Percentiles rank a stretch among this genome's conserved stretches.
Evolutionary conservation across 75 land plant species (phyloP).

Genomic region (Cunninghamia lanceolata): DNA sequence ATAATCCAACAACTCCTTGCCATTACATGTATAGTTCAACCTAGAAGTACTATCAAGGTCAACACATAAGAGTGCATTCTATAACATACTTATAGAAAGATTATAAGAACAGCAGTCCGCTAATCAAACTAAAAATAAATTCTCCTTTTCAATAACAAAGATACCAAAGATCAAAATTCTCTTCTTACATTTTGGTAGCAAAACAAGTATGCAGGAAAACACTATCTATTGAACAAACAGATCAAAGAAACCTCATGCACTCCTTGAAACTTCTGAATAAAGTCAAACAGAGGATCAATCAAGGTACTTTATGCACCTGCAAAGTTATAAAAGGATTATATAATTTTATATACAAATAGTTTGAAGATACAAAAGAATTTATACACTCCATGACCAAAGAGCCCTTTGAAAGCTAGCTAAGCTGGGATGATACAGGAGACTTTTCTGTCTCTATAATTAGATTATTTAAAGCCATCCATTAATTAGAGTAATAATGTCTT

Average conservation of each 20-base stretch:
- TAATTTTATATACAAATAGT: no score
- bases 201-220: background rate
- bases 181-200: background rate
- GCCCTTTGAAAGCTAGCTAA: no score
- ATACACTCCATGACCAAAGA: no score
- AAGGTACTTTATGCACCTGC: no score
- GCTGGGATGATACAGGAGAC: no score
- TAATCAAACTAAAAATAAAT: background rate
- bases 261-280: no score
- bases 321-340: no score
- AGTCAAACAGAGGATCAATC: no score
- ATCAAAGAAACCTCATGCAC: background rate
- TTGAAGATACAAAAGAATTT: no score
- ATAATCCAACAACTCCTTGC: background rate
- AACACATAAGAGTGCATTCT: background rate
- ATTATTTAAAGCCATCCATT: no score
- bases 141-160: background rate
- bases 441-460: no score
- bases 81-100: background rate
- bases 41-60: background rate
- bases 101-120: background rate
- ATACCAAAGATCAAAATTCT: background rate
- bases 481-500: no score
- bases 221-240: background rate
- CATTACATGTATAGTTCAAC: background rate